Evolutionary conservation across 2,329 filamentous ascomycete genomes (phyloP), one percentile per base, ranked within the genome.

Genomic region (Bretziella fagacearum): DNA sequence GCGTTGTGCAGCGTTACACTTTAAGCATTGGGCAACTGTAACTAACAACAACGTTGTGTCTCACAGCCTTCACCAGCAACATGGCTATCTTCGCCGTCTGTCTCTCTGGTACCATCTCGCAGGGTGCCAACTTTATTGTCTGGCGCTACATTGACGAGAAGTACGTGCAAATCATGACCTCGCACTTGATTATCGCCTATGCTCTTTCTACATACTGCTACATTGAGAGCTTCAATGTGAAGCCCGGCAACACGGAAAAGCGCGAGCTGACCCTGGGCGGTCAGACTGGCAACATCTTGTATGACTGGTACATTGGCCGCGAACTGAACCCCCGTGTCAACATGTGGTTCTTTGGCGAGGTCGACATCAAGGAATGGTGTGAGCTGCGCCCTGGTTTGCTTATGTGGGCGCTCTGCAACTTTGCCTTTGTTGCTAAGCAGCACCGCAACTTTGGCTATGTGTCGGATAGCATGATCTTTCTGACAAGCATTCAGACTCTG

Each of bases 271-370:
- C 87, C 0, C 74, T 76, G 1, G 86, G 87, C 36, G 87, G 86
- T 13, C 74, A 82, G 58, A 78, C 77, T 1, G 87, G 86, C 49
- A 95, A 93, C 62, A 65, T 85, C 53, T 63, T 95, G 30, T 95
- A 96, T 61, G 89, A 96, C 63, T 96, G 85, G 77, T 96, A 86
- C 65, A 95, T 96, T 54, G 89, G 89, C 17, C 83, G 89, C 23
- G 89, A 96, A 62, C 77, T 96, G 51, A 96, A 96, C 64, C 89
- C 89, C 2, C 84, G 87, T 42, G 63, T 93, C 51, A 75, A 71
- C 0, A 65, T 94, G 20, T 86, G 86, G 2, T 61, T 93, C 42
- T 70, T 94, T 53, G 84, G 85, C 50, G 81, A 85, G 55, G 71
- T 95, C 43, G 89, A 96, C 58, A 81, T 96, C 63, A 95, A 95